phyloP scores from a whole-genome alignment of 768 basidiomycete genomes.

The Boletus pseudo-olivaceus region DNA sequence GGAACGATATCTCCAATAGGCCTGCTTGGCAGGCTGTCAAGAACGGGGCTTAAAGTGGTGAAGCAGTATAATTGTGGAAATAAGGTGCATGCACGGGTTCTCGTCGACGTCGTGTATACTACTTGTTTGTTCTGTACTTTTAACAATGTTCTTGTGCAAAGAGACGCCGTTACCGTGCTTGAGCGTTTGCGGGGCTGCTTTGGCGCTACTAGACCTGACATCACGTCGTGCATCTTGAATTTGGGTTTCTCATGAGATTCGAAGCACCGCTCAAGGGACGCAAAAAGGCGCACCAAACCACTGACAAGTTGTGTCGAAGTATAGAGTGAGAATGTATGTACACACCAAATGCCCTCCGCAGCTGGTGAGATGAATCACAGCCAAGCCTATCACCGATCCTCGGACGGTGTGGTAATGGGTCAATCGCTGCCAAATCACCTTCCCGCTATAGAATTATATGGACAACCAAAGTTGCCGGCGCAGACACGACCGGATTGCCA shows the following conservation, averaged over 20 bases:
- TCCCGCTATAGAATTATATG: neutral
- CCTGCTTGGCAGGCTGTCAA: conserved; percentile 46
- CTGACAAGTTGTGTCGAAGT: too few species aligned
- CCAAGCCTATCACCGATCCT: neutral
- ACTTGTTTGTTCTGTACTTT: neutral
- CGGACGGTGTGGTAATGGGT: neutral
- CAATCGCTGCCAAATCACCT: neutral
- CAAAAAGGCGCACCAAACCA: too few species aligned
- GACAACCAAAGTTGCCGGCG: neutral
- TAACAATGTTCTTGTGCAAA: neutral
- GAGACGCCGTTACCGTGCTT: neutral
- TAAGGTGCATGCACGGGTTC: neutral
- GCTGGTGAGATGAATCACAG: neutral
- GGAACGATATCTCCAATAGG: conserved; percentile 43
- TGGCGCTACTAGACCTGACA: too few species aligned
- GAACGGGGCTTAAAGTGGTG: conserved; percentile 24
- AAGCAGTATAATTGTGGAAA: neutral
- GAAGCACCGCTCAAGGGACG: too few species aligned
- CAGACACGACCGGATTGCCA: neutral
- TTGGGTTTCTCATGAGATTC: too few species aligned
- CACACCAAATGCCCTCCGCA: too few species aligned
- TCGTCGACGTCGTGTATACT: neutral
- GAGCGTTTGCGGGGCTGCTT: neutral
- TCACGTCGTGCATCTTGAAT: too few species aligned
- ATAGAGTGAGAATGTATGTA: too few species aligned